These are phyloP conservation scores for Spathaspora gorwiae DNA, from an alignment of 805 yeast species.

Conservation along the genomic window DNA sequence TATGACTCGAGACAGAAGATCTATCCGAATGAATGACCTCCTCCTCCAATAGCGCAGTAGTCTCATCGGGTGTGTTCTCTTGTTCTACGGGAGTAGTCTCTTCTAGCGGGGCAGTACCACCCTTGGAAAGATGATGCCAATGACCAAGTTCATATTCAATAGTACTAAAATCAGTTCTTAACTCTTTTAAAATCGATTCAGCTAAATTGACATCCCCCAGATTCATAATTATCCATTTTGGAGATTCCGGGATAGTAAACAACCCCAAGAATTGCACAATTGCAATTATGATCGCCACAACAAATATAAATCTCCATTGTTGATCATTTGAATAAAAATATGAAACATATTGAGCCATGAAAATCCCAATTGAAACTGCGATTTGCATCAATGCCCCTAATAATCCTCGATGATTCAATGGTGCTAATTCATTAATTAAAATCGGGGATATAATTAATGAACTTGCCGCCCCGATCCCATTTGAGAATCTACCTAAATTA, in stretches of 20 bases:
- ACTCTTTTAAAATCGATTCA: conserved; percentile 18
- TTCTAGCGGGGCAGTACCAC: not conserved
- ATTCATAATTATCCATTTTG: conserved; percentile 38
- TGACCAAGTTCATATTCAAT: conserved; percentile 32
- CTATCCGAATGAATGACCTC: not conserved
- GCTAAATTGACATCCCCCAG: conserved; percentile 27
- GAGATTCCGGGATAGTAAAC: conserved; percentile 36
- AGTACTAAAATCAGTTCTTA: conserved; percentile 27
- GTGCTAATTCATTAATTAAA: conserved; percentile 36
- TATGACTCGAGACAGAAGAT: conserved; percentile 13
- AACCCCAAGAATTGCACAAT: conserved; percentile 24
- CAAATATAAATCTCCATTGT: conserved; percentile 35
- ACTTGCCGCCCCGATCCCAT: conserved; percentile 38
- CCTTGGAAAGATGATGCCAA: conserved; percentile 24
- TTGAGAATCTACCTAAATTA: conserved; percentile 28
- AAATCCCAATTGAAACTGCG: conserved; percentile 36
- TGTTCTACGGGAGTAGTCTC: not conserved
- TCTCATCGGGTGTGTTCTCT: conserved; percentile 3
- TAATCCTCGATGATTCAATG: conserved; percentile 37
- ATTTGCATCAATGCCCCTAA: conserved; percentile 37
- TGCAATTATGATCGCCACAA: conserved; percentile 20
- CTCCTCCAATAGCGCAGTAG: conserved; percentile 1
- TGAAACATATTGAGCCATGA: conserved; percentile 29
- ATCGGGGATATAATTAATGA: conserved; percentile 39
- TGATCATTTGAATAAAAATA: conserved; percentile 29